phyloP scores from a whole-genome alignment of 208 protist species.

The Acanthamoeba lenticulata region DNA sequence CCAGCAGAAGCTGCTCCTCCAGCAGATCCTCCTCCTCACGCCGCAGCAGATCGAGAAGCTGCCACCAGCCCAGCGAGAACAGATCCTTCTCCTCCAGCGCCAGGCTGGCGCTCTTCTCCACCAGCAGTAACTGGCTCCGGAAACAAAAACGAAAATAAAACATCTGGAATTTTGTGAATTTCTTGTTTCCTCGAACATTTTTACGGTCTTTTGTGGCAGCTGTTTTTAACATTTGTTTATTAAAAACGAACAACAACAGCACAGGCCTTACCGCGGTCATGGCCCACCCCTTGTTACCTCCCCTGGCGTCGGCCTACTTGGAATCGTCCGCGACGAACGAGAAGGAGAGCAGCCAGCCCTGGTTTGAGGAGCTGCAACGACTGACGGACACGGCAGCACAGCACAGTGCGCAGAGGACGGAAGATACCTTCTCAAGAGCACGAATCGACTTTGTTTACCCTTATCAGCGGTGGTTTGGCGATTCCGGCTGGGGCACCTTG shows the following conservation, averaged over 20 bases:
- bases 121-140: not conserved
- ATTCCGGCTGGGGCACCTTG: slow-evolving; percentile 1
- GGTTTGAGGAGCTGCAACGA: too few species aligned
- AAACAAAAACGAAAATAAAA: not conserved
- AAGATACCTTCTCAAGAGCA: too few species aligned
- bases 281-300: too few species aligned
- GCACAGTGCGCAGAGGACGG: too few species aligned
- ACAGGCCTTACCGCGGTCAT: too few species aligned
- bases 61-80: slow-evolving; percentile 1
- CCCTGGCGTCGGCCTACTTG: too few species aligned
- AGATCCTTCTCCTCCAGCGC: slow-evolving; percentile 29
- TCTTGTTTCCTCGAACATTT: not conserved
- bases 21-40: slow-evolving; percentile 59
- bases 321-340: too few species aligned
- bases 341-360: too few species aligned
- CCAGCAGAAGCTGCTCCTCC: slow-evolving; percentile 18
- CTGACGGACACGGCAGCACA: too few species aligned
- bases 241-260: too few species aligned
- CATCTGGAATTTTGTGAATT: not conserved
- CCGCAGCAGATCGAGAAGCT: slow-evolving; percentile 59
- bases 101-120: slow-evolving; percentile 24
- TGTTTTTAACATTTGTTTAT: too few species aligned
- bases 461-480: slow-evolving; percentile 45
- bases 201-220: too few species aligned
- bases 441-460: slow-evolving; percentile 37